phyloP scores from a whole-genome alignment of 352 stramenopile species.

The Pythium insidiosum region DNA sequence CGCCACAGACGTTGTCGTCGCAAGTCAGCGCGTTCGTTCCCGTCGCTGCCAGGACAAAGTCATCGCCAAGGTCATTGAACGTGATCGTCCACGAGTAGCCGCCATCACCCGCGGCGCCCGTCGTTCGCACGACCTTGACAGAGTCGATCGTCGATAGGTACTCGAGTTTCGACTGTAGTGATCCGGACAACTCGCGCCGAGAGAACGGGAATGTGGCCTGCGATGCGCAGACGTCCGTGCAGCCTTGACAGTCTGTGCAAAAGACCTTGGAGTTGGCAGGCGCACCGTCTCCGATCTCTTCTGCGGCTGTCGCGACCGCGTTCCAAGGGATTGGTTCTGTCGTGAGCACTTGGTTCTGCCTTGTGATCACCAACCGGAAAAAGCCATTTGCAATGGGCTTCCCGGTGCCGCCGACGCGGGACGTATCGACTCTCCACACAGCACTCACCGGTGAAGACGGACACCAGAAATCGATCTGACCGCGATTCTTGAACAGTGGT shows the following conservation, averaged over 20 bases:
- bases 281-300: slow-evolving; percentile 59
- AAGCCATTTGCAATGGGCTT: slow-evolving; percentile 37
- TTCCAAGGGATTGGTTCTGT: slow-evolving; percentile 91
- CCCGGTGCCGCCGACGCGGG: slow-evolving; percentile 13
- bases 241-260: slow-evolving; percentile 41
- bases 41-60: slow-evolving; percentile 53
- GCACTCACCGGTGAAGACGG: slow-evolving; percentile 34
- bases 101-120: slow-evolving; percentile 23
- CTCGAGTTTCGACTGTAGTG: slow-evolving; percentile 65
- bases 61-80: slow-evolving; percentile 81
- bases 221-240: slow-evolving; percentile 23
- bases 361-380: slow-evolving; percentile 48
- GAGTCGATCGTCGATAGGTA: slow-evolving; percentile 37
- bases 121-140: slow-evolving; percentile 72
- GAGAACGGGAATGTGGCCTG: slow-evolving; percentile 11
- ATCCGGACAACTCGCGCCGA: slow-evolving; percentile 45
- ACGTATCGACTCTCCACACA: slow-evolving; percentile 48
- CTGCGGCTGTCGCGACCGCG: slow-evolving; percentile 71
- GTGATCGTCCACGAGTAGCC: slow-evolving; percentile 87
- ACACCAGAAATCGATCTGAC: slow-evolving; percentile 61
- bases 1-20: slow-evolving; percentile 9
- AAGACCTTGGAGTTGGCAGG: slow-evolving; percentile 41
- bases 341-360: slow-evolving; percentile 27
- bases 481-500: slow-evolving; percentile 53
- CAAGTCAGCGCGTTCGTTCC: slow-evolving; percentile 19